Evolutionary conservation across 1,284 basidiomycete species (phyloP).

Genomic region (Rhodotorula sp.): DNA sequence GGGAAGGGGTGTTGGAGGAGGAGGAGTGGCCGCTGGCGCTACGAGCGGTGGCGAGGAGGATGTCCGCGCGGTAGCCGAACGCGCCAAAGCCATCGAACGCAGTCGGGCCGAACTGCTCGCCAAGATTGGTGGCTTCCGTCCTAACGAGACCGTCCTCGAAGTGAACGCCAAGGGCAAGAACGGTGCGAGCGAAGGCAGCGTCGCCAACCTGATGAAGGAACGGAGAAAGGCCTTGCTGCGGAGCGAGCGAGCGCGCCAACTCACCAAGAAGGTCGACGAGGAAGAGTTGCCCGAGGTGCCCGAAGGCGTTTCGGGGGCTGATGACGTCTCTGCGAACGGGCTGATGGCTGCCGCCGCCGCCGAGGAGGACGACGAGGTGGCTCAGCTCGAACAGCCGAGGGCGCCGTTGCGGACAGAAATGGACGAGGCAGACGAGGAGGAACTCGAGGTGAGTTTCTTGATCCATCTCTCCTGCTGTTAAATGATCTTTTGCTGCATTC

Average conservation of each 20-base stretch:
- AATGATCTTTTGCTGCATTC: too few species aligned
- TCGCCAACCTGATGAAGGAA: constrained; percentile 79
- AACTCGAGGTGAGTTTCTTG: constrained; percentile 57
- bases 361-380: constrained; percentile 33
- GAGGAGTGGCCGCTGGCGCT: neutral
- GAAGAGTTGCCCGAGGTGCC: constrained; percentile 45
- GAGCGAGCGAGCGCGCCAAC: constrained; percentile 39
- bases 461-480: neutral
- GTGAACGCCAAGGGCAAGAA: constrained; percentile 69
- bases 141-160: constrained; percentile 89
- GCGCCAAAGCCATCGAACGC: constrained; percentile 54
- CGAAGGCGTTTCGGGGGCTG: constrained; percentile 1
- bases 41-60: constrained; percentile 23
- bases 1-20: neutral
- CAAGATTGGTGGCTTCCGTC: constrained; percentile 76
- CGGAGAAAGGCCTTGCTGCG: constrained; percentile 68
- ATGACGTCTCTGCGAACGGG: constrained; percentile 17
- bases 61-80: constrained; percentile 7
- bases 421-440: constrained; percentile 48
- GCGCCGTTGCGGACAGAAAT: constrained; percentile 16
- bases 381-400: constrained; percentile 46
- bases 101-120: constrained; percentile 66
- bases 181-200: constrained; percentile 48
- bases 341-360: constrained; percentile 22
- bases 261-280: constrained; percentile 49